These are phyloP conservation scores for Sedum album DNA, from an alignment of 164 flowering plant genomes.

Conservation along the genomic window DNA sequence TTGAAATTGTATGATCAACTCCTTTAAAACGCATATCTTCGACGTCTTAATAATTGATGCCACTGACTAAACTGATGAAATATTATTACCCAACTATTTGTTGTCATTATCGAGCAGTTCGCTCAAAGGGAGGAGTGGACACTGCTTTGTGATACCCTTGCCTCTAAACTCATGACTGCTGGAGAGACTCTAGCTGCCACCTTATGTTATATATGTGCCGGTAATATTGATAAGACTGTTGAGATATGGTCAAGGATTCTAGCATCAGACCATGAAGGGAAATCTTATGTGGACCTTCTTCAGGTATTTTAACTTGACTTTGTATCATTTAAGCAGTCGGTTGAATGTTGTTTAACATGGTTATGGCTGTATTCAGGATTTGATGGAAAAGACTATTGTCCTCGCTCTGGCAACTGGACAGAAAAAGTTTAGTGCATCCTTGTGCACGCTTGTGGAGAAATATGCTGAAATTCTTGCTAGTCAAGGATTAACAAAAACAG, in stretches of 20 bases:
- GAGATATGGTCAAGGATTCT: slow-evolving; percentile 84
- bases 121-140: slow-evolving; percentile 81
- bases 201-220: slow-evolving; percentile 80
- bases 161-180: slow-evolving; percentile 63
- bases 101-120: slow-evolving; percentile 39
- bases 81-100: neutral
- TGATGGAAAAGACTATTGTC: slow-evolving; percentile 95
- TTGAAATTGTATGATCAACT: neutral
- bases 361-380: slow-evolving; percentile 40
- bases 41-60: neutral
- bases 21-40: neutral
- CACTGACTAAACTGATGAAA: neutral
- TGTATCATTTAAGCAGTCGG: neutral
- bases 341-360: slow-evolving; percentile 1
- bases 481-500: slow-evolving; percentile 83
- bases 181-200: slow-evolving; percentile 87
- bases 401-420: slow-evolving; percentile 88
- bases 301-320: slow-evolving; percentile 44
- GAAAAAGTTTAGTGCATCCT: slow-evolving; percentile 66
- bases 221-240: slow-evolving; percentile 37
- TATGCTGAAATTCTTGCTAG: slow-evolving; percentile 94
- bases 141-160: slow-evolving; percentile 38
- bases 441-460: slow-evolving; percentile 86
- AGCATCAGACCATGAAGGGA: slow-evolving; percentile 48
- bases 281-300: slow-evolving; percentile 74